phyloP scores from a whole-genome alignment of 371 early-diverging fungal genomes.

The Smittium culicis region DNA sequence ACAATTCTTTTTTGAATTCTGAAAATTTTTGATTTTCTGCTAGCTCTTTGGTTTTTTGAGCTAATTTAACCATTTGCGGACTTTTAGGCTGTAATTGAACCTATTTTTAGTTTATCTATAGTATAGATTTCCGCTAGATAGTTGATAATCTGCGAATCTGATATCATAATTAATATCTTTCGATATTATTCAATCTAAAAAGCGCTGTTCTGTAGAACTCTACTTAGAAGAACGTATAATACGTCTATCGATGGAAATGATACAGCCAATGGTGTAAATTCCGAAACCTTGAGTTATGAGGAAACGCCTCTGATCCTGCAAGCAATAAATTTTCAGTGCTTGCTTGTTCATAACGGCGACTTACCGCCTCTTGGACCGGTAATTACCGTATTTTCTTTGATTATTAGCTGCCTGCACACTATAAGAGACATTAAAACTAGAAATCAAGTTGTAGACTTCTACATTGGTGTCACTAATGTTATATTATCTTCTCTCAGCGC shows the following conservation, averaged over 20 bases:
- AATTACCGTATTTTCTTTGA: not conserved
- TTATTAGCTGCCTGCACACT: not conserved
- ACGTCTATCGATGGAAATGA: not conserved
- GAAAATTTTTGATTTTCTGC: not conserved
- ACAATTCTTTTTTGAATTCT: not conserved
- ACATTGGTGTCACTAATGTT: constrained; percentile 8
- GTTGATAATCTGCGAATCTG: not conserved
- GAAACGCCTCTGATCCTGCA: not conserved
- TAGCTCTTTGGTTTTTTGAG: not conserved
- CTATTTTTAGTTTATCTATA: not conserved
- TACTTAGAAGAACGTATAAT: not conserved
- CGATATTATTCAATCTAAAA: not conserved
- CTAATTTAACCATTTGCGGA: not conserved
- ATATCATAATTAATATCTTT: not conserved
- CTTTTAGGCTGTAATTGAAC: not conserved
- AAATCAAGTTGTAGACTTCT: not conserved
- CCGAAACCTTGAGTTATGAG: not conserved
- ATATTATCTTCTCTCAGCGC: constrained; percentile 2
- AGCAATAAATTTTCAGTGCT: not conserved
- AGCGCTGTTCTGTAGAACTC: not conserved
- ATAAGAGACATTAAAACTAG: not conserved
- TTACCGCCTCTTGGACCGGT: not conserved
- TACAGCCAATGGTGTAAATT: not conserved
- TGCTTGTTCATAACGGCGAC: not conserved
- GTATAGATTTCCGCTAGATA: not conserved